Base-by-base conservation (phyloP, 2,329 filamentous ascomycete genomes). In the Ramularia endophylla region DNA sequence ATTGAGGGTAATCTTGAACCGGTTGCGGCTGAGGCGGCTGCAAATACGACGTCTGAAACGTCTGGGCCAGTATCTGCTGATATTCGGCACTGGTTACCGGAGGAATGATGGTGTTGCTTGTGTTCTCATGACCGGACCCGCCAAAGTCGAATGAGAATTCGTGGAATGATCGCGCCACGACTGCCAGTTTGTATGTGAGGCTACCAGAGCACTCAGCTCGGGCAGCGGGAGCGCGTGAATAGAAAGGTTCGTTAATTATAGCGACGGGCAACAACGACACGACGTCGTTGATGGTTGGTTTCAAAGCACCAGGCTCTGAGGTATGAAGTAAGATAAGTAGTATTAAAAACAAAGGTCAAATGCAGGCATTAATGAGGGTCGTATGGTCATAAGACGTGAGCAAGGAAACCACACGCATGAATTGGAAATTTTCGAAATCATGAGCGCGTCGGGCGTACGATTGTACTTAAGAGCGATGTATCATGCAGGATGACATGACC, bases 201-300 rank as follows among this genome's bases (percentile, higher is more conserved):
- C 67, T 70, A 67, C 68, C 66, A 68, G 67, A 69, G 67, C 66
- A 63, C 64, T 59, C 64, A 62, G 65, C 67, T 68, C 67, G 67
- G 65, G 66, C 66, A 70, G 65, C 58, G 56, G 59, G 65, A 55
- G 65, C 64, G 65, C 63, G 62, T 62, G 63, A 61, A 61, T 62
- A 62, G 61, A 59, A 63, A 61, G 57, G 59, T 58, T 44, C 27
- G 45, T 46, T 39, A 28, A 28, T 17, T 35, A 33, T 41, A 49
- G 41, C 44, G 50, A 51, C 39, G 40, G 50, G 37, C 32, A 52
- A 54, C 42, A 46, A 49, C 50, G 39, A 27, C 25, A 29, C 40
- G 39, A 36, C 27, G 43, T 46, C 28, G 31, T 31, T 38, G 18
- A 34, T 27, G 29, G 22, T 22, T 19, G 29, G 30, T 41, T 34